Evolutionary conservation across 2,329 filamentous ascomycete genomes (phyloP).

Genomic region (Monilinia fructicola): DNA sequence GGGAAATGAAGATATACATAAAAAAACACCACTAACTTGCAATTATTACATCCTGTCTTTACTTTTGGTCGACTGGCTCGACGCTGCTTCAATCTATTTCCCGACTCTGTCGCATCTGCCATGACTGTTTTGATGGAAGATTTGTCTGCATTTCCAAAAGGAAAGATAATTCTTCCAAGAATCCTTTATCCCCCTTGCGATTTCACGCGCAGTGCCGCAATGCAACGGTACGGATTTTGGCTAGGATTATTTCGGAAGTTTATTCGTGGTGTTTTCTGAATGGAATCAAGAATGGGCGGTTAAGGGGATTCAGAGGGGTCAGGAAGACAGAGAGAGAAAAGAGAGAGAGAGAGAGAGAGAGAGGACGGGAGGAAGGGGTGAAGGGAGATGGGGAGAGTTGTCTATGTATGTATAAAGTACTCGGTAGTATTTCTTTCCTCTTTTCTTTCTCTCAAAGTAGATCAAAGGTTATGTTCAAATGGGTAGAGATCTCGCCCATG

Average conservation of each 20-base stretch:
- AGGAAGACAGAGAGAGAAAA: no score
- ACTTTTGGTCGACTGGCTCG: conserved; percentile 50
- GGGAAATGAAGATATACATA: not conserved
- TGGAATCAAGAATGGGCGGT: not conserved
- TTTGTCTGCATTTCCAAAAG: conserved; percentile 13
- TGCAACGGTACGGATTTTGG: conserved; percentile 5
- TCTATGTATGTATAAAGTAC: no score
- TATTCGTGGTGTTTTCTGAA: not conserved
- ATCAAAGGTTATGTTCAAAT: not conserved
- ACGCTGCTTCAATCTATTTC: conserved; percentile 23
- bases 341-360: no score
- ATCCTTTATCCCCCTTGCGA: conserved; percentile 4
- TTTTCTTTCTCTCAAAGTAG: not conserved
- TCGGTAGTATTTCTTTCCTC: no score
- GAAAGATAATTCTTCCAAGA: conserved; percentile 1
- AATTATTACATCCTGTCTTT: conserved; percentile 65
- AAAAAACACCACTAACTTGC: conserved; percentile 49
- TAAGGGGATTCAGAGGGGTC: not conserved
- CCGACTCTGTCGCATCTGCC: conserved; percentile 13
- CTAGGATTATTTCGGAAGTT: conserved; percentile 1
- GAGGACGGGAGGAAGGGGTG: no score
- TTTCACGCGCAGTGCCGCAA: not conserved
- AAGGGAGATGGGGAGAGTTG: no score
- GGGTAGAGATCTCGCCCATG: not conserved
- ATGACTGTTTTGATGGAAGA: conserved; percentile 17